Base-by-base conservation (phyloP, 257 asterid genomes). In the Fraxinus anomala region DNA sequence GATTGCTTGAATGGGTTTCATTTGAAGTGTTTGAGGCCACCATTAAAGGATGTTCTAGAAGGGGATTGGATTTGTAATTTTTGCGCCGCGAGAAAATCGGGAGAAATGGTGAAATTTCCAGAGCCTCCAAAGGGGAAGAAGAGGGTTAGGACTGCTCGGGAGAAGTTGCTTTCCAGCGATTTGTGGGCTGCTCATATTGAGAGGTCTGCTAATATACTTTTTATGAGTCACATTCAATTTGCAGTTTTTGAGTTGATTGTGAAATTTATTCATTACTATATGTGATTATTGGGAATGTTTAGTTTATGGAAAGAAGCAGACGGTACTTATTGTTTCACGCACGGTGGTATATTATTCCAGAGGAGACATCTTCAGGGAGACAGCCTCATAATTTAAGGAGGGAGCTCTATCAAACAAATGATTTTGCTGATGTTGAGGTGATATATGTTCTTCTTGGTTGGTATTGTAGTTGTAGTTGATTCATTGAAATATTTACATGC, bases 1-100 rank as follows among this genome's bases (percentile, higher is more conserved):
- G 96, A 91, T 73, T 95, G 99, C 78, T 89, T 95, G 87, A 93
- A 91, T 85, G 99, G 99, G 36, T 93, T 90, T 87, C 99, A 95
- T 84, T 85, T 93, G 83, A 91, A 86, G 82, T 95, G 98, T 77
- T 79, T 93, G 87, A 91, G 70, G 76, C 99, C 98, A 0, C 98
- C 98, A 0, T 70, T 91, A 72, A 89, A 74, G 82, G 89, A 80
- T 76, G 93, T 95, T 83, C 99, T 97, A 0, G 96, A 89, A 74
- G 99, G 97, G 23, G 96, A 93, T 81, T 95, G 99, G 99, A 78
- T 85, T 75, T 93, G 98, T 76, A 83, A 80, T 51, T 95, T 87
- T 65, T 95, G 99, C 36, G 90, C 75, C 78, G 85, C 90, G 0
- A 90, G 80, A 77, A 94, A 87, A 68, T 49, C 76, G 4, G 93